phyloP scores from a whole-genome alignment of 1,139 yeast species.

The Debaryomycetaceae sp. region DNA sequence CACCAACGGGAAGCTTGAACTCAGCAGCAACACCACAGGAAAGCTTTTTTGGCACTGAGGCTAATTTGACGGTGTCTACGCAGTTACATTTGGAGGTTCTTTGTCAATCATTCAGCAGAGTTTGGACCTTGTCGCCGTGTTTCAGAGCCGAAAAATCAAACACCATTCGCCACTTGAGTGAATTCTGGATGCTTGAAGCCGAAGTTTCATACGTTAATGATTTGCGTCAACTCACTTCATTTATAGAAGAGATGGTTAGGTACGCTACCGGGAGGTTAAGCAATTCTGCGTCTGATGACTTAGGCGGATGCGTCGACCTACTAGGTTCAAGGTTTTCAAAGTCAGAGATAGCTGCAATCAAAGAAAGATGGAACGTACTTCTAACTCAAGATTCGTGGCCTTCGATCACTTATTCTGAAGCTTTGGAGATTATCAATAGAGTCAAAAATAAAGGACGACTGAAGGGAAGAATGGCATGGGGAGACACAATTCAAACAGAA shows the following conservation, averaged over 20 bases:
- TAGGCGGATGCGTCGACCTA: constrained; percentile 39
- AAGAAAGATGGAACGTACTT: constrained; percentile 32
- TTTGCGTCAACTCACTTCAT: constrained; percentile 56
- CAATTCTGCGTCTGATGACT: neutral
- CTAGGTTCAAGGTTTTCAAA: constrained; percentile 34
- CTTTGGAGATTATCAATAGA: constrained; percentile 44
- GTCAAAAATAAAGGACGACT: constrained; percentile 34
- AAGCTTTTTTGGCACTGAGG: constrained; percentile 60
- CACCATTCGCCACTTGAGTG: constrained; percentile 87
- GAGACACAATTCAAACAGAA: constrained; percentile 72
- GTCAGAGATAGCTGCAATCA: constrained; percentile 25
- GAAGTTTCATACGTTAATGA: constrained; percentile 69
- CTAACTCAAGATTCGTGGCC: constrained; percentile 53
- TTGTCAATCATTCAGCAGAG: constrained; percentile 71
- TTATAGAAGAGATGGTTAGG: constrained; percentile 70
- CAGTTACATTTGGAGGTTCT: constrained; percentile 87
- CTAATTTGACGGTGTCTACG: constrained; percentile 84
- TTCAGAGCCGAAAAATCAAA: constrained; percentile 92
- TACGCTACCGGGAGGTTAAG: constrained; percentile 41
- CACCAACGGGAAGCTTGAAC: constrained; percentile 11
- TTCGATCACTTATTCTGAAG: constrained; percentile 69
- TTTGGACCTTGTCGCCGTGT: constrained; percentile 89
- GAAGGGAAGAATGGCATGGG: constrained; percentile 48
- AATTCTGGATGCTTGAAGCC: constrained; percentile 97
- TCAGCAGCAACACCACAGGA: constrained; percentile 8